These are phyloP conservation scores for Flaveria sonorensis DNA, from an alignment of 129 eudicot species.

Conservation along the genomic window DNA sequence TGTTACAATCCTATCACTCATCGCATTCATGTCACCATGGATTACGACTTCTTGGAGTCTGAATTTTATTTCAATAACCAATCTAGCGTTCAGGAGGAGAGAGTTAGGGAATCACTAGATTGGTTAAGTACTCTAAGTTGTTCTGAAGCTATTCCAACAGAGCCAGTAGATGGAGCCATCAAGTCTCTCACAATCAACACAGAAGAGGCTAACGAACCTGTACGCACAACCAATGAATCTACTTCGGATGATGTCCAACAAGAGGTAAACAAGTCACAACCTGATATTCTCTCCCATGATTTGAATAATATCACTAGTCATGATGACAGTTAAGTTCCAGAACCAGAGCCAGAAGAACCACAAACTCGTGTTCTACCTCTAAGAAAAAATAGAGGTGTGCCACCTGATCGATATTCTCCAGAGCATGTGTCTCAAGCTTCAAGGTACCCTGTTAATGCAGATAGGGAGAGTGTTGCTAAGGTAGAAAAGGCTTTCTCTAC, in stretches of 20 bases:
- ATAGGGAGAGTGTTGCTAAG: too few species aligned
- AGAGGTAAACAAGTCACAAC: too few species aligned
- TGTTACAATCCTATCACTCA: not conserved
- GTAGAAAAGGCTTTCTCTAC: too few species aligned
- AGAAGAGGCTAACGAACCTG: conserved; percentile 3
- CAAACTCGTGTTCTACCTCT: not conserved
- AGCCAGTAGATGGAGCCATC: conserved; percentile 15
- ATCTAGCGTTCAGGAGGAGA: not conserved
- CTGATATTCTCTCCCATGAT: not conserved
- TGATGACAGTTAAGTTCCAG: too few species aligned
- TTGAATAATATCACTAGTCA: not conserved
- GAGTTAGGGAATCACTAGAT: not conserved
- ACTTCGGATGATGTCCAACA: too few species aligned
- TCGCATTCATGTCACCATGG: conserved; percentile 17
- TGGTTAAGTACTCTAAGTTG: conserved; percentile 1
- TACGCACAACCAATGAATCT: not conserved
- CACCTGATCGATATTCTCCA: not conserved
- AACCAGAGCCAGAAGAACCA: not conserved
- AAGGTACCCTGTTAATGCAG: not conserved
- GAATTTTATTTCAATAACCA: not conserved
- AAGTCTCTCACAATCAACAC: conserved; percentile 3
- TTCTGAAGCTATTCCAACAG: not conserved
- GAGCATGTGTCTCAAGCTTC: not conserved
- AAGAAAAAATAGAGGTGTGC: not conserved
- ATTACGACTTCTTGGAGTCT: not conserved